Evolutionary conservation across 2,329 filamentous ascomycete genomes (phyloP).

Genomic region (Ceratocystis variospora): DNA sequence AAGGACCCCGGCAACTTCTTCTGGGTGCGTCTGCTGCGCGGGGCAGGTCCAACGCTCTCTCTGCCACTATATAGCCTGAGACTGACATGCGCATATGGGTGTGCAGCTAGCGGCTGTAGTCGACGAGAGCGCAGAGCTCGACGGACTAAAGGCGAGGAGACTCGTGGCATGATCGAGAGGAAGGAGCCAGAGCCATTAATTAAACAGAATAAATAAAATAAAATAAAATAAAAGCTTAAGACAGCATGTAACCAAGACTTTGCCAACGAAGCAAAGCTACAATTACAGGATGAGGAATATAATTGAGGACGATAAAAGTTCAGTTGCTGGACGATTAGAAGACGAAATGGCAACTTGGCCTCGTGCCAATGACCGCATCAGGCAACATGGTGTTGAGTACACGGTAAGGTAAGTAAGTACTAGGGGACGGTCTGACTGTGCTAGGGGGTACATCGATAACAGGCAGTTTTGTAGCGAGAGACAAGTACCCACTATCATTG

Average conservation of each 20-base stretch:
- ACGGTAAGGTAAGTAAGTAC: neutral
- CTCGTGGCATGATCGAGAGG: constrained; percentile 10
- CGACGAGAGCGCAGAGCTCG: constrained; percentile 8
- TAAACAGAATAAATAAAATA: neutral
- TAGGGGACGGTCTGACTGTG: neutral
- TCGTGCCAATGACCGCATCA: neutral
- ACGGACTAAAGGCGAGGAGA: constrained; percentile 10
- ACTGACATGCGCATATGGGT: neutral
- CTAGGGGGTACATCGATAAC: neutral
- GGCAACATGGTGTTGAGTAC: neutral
- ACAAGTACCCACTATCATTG: neutral
- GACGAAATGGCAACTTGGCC: constrained; percentile 1
- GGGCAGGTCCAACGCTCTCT: neutral
- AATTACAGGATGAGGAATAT: neutral
- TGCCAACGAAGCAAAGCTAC: neutral
- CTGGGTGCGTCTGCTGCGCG: neutral
- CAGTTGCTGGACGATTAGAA: neutral
- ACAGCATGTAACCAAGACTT: neutral
- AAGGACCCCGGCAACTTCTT: constrained; percentile 12
- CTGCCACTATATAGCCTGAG: neutral
- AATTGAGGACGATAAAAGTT: neutral
- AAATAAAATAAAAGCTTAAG: neutral
- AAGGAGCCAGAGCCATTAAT: neutral
- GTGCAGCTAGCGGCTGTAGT: neutral
- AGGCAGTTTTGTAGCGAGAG: neutral